Evolutionary conservation across 179 eudicot genomes (phyloP).

Genomic region (Patellifolia procumbens): DNA sequence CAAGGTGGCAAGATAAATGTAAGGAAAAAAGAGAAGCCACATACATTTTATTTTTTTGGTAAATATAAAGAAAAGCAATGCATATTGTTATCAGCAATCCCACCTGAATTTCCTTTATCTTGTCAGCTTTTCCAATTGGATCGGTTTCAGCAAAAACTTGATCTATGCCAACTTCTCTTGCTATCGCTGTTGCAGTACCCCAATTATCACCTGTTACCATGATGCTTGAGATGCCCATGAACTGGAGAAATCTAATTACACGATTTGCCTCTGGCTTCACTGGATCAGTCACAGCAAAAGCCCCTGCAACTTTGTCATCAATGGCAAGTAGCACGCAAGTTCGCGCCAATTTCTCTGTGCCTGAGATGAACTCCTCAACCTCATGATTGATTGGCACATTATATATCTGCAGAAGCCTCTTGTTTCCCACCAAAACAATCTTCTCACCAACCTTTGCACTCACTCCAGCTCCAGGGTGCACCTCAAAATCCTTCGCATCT

Average conservation of each 20-base stretch:
- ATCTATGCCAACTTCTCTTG: slow-evolving; percentile 71
- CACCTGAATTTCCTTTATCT: slow-evolving; percentile 94
- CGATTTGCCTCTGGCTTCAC: slow-evolving; percentile 90
- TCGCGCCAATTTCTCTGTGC: slow-evolving; percentile 69
- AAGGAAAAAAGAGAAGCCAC: not conserved
- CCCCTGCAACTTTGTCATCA: slow-evolving; percentile 77
- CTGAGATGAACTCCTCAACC: slow-evolving; percentile 59
- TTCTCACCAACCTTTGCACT: slow-evolving; percentile 73
- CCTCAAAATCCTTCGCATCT: slow-evolving; percentile 82
- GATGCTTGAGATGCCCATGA: slow-evolving; percentile 79
- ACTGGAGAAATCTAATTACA: slow-evolving; percentile 61
- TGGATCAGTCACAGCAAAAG: slow-evolving; percentile 92
- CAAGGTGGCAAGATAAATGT: not conserved
- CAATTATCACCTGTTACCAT: slow-evolving; percentile 98
- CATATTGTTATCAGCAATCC: slow-evolving; percentile 6
- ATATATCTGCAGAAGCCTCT: slow-evolving; percentile 63
- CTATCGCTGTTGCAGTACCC: slow-evolving; percentile 91
- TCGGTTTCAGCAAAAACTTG: slow-evolving; percentile 87
- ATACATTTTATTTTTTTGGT: not conserved
- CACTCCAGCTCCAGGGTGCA: slow-evolving; percentile 91
- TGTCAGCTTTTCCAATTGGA: slow-evolving; percentile 84
- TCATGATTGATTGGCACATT: slow-evolving; percentile 56
- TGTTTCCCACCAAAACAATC: slow-evolving; percentile 78
- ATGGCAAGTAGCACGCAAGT: slow-evolving; percentile 84
- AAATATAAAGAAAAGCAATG: not conserved